Evolutionary conservation across 2,329 filamentous ascomycete genomes (phyloP), one percentile per base, ranked within the genome.

Genomic region (Fusarium pseudonygamai): DNA sequence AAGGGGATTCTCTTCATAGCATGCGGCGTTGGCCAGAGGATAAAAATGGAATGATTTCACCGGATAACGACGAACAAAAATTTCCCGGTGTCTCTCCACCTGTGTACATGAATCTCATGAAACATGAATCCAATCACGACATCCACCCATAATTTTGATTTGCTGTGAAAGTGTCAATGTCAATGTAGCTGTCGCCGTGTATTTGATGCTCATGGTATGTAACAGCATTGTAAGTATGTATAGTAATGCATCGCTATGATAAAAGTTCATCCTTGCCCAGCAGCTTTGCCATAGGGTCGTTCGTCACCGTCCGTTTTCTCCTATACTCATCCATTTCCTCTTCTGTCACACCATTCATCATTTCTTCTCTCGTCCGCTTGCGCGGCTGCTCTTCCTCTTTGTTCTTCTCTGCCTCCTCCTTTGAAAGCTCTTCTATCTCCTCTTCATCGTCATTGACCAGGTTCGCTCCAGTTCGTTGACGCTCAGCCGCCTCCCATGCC

Each of bases 301-400:
- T 89, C 2, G 91, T 90, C 34, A 90, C 90, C 58, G 90, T 89
- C 72, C 92, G 87, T 80, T 94, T 95, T 75, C 90, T 89, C 76
- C 94, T 90, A 81, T 97, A 97, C 67, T 92, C 91, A 65, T 98
- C 95, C 84, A 97, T 88, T 74, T 97, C 94, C 63, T 93, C 93
- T 79, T 97, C 94, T 0, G 92, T 91, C 18, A 96, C 88, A 3
- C 92, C 93, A 28, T 89, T 90, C 77, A 92, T 90, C 87, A 97
- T 91, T 79, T 97, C 93, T 62, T 93, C 90, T 36, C 94, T 84
- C 3, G 92, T 93, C 49, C 95, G 88, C 82, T 97, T 96, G 80
- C 91, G 93, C 34, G 81, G 79, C 45, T 76, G 78, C 13, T 72
- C 50, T 12, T 77, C 77, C 26, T 83, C 79, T 22, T 80, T 77